These are phyloP conservation scores for Rhizomucor miehei DNA, from an alignment of 371 early-diverging fungal species.

Conservation along the genomic window DNA sequence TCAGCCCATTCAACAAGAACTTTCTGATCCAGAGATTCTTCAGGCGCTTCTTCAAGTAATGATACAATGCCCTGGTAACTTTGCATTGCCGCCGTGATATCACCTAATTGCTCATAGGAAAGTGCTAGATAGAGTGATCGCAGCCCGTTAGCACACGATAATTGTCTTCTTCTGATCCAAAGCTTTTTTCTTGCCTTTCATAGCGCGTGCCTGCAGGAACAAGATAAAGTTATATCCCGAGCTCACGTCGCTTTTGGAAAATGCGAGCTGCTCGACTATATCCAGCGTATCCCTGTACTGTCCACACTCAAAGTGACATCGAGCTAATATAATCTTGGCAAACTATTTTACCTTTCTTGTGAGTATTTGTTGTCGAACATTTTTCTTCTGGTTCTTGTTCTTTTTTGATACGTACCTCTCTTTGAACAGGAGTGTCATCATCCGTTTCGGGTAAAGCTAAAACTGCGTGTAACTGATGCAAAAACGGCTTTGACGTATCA, in stretches of 20 bases:
- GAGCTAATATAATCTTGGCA: conserved; percentile 37
- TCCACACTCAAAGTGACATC: conserved; percentile 31
- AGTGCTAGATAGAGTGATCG: background rate
- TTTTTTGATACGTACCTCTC: no score
- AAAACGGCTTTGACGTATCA: no score
- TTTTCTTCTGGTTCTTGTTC: no score
- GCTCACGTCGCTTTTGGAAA: conserved; percentile 27
- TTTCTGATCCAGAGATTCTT: conserved; percentile 17
- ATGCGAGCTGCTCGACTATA: conserved; percentile 24
- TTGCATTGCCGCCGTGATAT: conserved; percentile 42
- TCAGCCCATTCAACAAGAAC: conserved; percentile 61
- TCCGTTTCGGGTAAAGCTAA: no score
- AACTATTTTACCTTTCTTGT: conserved; percentile 32
- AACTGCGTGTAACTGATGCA: no score
- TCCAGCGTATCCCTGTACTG: conserved; percentile 27
- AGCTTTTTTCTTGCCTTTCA: conserved; percentile 39
- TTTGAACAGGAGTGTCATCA: no score
- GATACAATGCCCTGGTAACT: conserved; percentile 49
- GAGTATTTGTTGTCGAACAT: no score
- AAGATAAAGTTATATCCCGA: conserved; percentile 54
- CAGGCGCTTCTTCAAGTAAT: conserved; percentile 36
- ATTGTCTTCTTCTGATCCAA: no score
- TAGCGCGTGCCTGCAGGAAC: conserved; percentile 42
- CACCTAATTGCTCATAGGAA: conserved; percentile 45
- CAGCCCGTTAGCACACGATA: no score